Base-by-base conservation (phyloP, 78 protist genomes). In the Dictyostelium purpureum region DNA sequence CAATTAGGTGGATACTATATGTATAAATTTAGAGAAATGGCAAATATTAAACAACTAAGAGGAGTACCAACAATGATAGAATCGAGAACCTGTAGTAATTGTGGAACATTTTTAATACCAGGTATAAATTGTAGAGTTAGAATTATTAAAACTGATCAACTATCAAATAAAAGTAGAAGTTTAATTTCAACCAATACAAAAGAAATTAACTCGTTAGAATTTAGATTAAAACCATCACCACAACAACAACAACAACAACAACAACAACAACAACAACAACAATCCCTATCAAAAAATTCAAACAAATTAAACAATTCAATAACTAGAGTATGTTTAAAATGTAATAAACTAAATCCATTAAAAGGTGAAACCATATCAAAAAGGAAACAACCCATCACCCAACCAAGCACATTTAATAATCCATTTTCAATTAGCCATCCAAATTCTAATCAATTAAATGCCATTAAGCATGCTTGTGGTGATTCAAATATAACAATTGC, bases 91-190 rank as follows among this genome's bases (percentile, higher is more conserved):
- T 80, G 89, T 67, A 35, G 11, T 37, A 67, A 65, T 9, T 80
- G 89, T 80, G 77, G 75, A 35, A 35, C n/a, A n/a, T 52, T 59
- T 28, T 24, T 80, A 52, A 38, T 80, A 19, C 79, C 89, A 1
- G 78, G 89, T 51, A 54, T 80, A 9, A 80, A 80, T 67, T 80
- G 89, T 67, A 49, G 52, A 24, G 75, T 80, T 65, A 61, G 88
- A 47, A 47, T 79, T 0, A 52, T 35, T 49, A 24, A 33, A 38
- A 67, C 40, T 33, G 18, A 26, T 2, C 42, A 33, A 2, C n/a
- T 43, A 45, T 61, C 59, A 43, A 65, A 43, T 65, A 79, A 49
- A 28, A 33, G 49, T 0, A 40, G 26, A 79, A 26, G 45, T 4
- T 31, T 31, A 49, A 79, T 47, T 1, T 42, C 42, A 18, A 21